Conservation (phyloP, 2,329 filamentous ascomycete species). For the Colletotrichum salicis region DNA sequence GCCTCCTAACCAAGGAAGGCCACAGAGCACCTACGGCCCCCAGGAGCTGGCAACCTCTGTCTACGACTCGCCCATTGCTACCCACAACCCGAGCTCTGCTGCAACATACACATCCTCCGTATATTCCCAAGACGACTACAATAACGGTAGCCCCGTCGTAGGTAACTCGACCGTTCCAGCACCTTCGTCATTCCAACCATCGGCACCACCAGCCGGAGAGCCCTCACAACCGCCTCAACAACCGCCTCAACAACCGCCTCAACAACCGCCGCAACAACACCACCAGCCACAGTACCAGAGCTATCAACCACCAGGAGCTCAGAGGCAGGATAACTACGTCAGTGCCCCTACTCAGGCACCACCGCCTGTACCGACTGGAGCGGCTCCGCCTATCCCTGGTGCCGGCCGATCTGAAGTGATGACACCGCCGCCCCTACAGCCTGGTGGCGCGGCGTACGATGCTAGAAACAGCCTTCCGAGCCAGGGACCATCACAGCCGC, state of each 20-base stretch:
- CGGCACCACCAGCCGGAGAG: slow-evolving; percentile 36
- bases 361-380: slow-evolving; percentile 48
- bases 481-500: slow-evolving; percentile 54
- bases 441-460: slow-evolving; percentile 58
- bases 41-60: slow-evolving; percentile 83
- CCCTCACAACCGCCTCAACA: slow-evolving; percentile 40
- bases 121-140: slow-evolving; percentile 64
- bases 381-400: slow-evolving; percentile 53
- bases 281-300: slow-evolving; percentile 53
- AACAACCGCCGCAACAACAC: slow-evolving; percentile 44
- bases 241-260: slow-evolving; percentile 44
- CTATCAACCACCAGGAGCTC: slow-evolving; percentile 51
- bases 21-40: slow-evolving; percentile 75
- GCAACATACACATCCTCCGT: slow-evolving; percentile 58
- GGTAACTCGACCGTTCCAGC: slow-evolving; percentile 44
- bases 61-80: slow-evolving; percentile 77
- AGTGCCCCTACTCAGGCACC: slow-evolving; percentile 40
- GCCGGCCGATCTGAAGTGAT: slow-evolving; percentile 34
- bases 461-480: slow-evolving; percentile 62
- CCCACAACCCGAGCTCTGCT: slow-evolving; percentile 57
- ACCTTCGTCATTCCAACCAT: slow-evolving; percentile 36
- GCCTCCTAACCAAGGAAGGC: slow-evolving; percentile 61
- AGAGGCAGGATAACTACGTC: slow-evolving; percentile 44
- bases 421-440: slow-evolving; percentile 56
- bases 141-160: slow-evolving; percentile 45